Conservation (phyloP, 768 basidiomycete genomes). For the Suillus paluster region DNA sequence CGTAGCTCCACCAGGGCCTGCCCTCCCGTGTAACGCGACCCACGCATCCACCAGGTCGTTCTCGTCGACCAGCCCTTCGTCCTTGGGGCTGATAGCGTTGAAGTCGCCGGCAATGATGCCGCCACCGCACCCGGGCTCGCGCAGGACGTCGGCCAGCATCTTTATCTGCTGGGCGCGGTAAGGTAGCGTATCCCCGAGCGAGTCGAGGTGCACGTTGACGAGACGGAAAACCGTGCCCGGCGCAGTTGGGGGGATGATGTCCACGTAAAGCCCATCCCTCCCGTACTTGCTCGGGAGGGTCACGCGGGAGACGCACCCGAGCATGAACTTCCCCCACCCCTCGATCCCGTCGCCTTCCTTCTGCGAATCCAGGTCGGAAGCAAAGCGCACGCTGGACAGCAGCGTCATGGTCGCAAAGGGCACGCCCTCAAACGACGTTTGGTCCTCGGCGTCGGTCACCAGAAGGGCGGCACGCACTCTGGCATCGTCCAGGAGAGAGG, state of each 20-base stretch:
- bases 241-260: slow-evolving; percentile 34
- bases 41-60: too few relatives aligned
- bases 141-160: slow-evolving; percentile 39
- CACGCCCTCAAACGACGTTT: slow-evolving; percentile 35
- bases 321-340: slow-evolving; percentile 31
- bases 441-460: slow-evolving; percentile 43
- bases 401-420: slow-evolving; percentile 25
- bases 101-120: slow-evolving; percentile 54
- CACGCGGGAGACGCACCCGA: slow-evolving; percentile 30
- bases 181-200: slow-evolving; percentile 25
- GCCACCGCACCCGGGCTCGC: slow-evolving; percentile 44
- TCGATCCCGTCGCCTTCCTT: slow-evolving; percentile 22
- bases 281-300: slow-evolving; percentile 41
- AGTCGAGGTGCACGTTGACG: slow-evolving; percentile 45
- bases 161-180: slow-evolving; percentile 38
- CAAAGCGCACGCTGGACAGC: slow-evolving; percentile 25
- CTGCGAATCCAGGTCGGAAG: slow-evolving; percentile 24
- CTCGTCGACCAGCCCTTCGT: too few relatives aligned
- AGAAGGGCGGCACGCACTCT: slow-evolving; percentile 41
- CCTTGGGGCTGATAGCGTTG: too few relatives aligned
- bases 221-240: slow-evolving; percentile 34
- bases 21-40: too few relatives aligned
- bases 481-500: slow-evolving; percentile 35
- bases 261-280: slow-evolving; percentile 43
- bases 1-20: too few relatives aligned